These are phyloP conservation scores for Funneliformis geosporum DNA, from an alignment of 192 early-diverging fungal species.

Conservation along the genomic window DNA sequence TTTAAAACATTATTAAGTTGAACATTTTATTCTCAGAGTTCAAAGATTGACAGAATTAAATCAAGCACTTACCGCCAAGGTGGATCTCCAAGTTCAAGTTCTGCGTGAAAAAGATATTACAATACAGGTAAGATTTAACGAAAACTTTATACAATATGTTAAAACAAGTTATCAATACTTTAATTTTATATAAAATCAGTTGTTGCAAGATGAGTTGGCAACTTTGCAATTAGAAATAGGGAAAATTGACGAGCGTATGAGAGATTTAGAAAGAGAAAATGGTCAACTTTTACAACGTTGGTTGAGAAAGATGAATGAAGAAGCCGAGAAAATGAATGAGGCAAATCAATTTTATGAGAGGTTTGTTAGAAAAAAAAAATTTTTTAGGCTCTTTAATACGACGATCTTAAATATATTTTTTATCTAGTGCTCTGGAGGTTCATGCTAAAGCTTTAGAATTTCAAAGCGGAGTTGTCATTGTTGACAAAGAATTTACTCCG, in stretches of 20 bases:
- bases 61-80: conserved; percentile 34
- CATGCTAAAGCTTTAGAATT: conserved; percentile 26
- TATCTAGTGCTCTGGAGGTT: conserved; percentile 24
- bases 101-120: conserved; percentile 89
- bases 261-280: conserved; percentile 80
- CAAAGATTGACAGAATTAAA: conserved; percentile 40
- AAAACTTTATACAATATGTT: neutral
- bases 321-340: conserved; percentile 91
- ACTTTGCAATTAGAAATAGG: conserved; percentile 89
- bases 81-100: conserved; percentile 45
- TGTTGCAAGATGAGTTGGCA: conserved; percentile 89
- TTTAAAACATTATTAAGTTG: neutral
- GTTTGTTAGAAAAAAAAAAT: conserved; percentile 42
- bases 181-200: conserved; percentile 42
- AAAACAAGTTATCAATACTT: neutral
- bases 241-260: conserved; percentile 67
- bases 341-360: conserved; percentile 87
- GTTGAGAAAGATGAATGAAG: conserved; percentile 88
- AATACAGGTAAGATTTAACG: conserved; percentile 65
- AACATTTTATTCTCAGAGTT: conserved; percentile 35
- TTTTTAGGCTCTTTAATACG: neutral
- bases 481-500: conserved; percentile 23
- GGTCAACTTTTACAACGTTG: conserved; percentile 84
- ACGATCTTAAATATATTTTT: neutral
- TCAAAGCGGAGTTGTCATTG: conserved; percentile 28